Conservation (phyloP, 176 grass and related monocot species). For the Pharus latifolius region DNA sequence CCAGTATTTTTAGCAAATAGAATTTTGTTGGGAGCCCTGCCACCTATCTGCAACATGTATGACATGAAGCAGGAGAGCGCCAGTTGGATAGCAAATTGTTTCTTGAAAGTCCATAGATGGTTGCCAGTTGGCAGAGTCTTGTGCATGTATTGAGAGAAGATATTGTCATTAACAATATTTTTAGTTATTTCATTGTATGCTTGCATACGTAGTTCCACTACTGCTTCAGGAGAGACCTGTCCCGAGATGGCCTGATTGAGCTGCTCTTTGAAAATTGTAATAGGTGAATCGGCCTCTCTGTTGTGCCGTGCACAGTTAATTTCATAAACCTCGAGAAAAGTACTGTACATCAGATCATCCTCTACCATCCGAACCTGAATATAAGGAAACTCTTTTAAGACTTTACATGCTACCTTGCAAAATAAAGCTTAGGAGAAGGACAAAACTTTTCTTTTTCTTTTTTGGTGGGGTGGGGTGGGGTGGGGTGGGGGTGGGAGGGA, state of each 20-base stretch:
- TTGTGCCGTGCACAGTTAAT: slow-evolving; percentile 96
- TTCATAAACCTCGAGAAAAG: slow-evolving; percentile 99
- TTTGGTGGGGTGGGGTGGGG: no score
- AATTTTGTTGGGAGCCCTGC: slow-evolving; percentile 97
- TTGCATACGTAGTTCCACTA: slow-evolving; percentile 81
- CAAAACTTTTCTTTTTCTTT: no score
- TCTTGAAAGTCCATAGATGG: slow-evolving; percentile 98
- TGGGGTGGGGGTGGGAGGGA: no score
- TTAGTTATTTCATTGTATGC: slow-evolving; percentile 98
- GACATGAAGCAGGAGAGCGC: slow-evolving; percentile 98
- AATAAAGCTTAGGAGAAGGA: background rate
- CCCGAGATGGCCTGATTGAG: slow-evolving; percentile 95
- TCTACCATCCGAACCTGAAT: slow-evolving; percentile 98
- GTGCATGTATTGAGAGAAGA: slow-evolving; percentile 98
- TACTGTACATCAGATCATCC: slow-evolving; percentile 99
- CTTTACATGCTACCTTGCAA: background rate
- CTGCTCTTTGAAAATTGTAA: slow-evolving; percentile 95
- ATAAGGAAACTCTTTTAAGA: background rate
- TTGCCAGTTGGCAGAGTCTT: slow-evolving; percentile 94
- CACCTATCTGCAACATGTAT: slow-evolving; percentile 97
- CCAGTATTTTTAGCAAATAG: slow-evolving; percentile 98
- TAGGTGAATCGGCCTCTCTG: slow-evolving; percentile 90
- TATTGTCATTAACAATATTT: slow-evolving; percentile 81
- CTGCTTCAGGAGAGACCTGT: slow-evolving; percentile 84
- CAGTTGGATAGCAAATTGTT: slow-evolving; percentile 91